phyloP scores from a whole-genome alignment of 768 basidiomycete species.

The Paxillus ammoniavirescens region DNA sequence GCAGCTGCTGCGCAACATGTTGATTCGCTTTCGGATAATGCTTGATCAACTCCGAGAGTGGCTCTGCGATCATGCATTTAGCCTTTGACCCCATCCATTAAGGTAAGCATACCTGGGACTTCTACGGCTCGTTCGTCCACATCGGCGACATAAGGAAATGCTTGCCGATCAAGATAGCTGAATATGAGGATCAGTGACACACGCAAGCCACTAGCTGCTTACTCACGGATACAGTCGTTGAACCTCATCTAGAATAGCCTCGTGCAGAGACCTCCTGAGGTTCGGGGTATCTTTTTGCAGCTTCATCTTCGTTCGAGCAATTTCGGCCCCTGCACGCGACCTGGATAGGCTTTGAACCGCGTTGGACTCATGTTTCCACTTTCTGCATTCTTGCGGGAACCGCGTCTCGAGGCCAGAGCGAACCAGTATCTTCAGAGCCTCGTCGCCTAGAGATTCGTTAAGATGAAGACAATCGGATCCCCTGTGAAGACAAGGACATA shows the following conservation, averaged over 20 bases:
- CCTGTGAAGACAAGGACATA: slow-evolving; percentile 10
- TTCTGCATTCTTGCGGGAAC: slow-evolving; percentile 18
- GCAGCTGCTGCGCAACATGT: background rate
- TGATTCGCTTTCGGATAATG: slow-evolving; percentile 16
- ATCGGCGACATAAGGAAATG: slow-evolving; percentile 3
- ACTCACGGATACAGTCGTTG: slow-evolving; percentile 25
- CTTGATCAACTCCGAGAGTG: background rate
- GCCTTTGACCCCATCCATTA: background rate
- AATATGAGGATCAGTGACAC: background rate
- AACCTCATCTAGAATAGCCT: slow-evolving; percentile 23
- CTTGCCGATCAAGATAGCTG: slow-evolving; percentile 16
- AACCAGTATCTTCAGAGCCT: slow-evolving; percentile 27
- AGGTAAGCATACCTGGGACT: slow-evolving; percentile 1
- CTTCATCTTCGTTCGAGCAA: background rate
- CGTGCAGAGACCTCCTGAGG: slow-evolving; percentile 19
- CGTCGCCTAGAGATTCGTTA: slow-evolving; percentile 20
- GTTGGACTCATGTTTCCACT: slow-evolving; percentile 19
- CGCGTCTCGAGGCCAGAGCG: slow-evolving; percentile 27
- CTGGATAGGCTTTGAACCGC: background rate
- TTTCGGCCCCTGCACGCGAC: background rate
- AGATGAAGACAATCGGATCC: slow-evolving; percentile 22
- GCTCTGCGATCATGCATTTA: slow-evolving; percentile 3
- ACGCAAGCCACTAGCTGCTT: background rate
- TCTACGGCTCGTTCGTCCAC: background rate
- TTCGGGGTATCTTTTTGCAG: slow-evolving; percentile 4